Base-by-base conservation (phyloP, 495 filamentous ascomycete genomes). In the Immersiella caudata region DNA sequence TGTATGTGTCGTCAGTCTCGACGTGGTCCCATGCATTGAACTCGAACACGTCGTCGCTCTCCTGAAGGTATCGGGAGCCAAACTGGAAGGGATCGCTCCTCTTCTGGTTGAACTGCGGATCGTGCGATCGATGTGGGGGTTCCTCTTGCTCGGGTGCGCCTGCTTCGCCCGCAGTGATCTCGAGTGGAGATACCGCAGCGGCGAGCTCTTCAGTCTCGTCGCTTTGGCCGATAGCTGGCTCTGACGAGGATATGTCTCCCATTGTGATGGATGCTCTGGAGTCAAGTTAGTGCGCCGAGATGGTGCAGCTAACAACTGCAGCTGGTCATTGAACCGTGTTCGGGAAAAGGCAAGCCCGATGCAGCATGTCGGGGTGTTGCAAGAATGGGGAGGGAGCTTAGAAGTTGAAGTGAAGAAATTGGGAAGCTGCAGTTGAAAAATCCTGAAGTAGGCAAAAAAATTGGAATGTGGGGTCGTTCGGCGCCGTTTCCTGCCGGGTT, bases 1-100 rank as follows among this genome's bases (percentile, higher is more conserved):
- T 87, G 83, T 96, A 97, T 26, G 88, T 81, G 63, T 91, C 86
- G 75, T 97, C 93, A 68, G 93, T 90, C 72, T 91, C 88, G 73
- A 98, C 95, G 74, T 98, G 94, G 78, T 99, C 95, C 95, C 95
- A 99, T 49, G 95, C 95, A 77, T 99, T 99, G 88, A 93, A 94
- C 74, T 94, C 90, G 80, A 91, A 98, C 70, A 96, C 89, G 73
- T 97, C 85, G 79, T 96, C 92, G 70, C 88, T 85, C 72, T 93
- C 80, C 68, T 90, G 86, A 49, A 99, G 88, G 70, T 85, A 89
- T 56, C 95, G 93, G 12, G 92, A 94, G 62, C 95, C 95, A 78
- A 99, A 99, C 78, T 93, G 88, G 79, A 99, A 99, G 36, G 95
- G 96, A 70, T 96, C 91, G 74, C 76, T 91, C 64, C 92, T 85